Evolutionary conservation across 768 basidiomycete species (phyloP).

Genomic region (Sporobolomyces roseus): DNA sequence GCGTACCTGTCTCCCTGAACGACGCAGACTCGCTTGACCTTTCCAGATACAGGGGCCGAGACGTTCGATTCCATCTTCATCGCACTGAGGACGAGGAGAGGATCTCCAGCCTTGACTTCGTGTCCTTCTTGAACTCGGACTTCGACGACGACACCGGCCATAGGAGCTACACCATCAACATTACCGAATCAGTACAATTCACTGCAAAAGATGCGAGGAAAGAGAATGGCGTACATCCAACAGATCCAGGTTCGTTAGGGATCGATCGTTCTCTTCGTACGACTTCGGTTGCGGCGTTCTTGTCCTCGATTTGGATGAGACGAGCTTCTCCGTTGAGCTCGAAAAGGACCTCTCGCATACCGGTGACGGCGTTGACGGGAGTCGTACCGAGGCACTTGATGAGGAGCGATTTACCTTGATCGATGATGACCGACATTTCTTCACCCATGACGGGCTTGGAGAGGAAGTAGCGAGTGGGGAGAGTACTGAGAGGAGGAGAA

Average conservation of each 20-base stretch:
- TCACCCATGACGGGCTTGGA: slow-evolving; percentile 85
- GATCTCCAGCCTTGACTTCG: slow-evolving; percentile 97
- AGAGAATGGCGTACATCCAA: slow-evolving; percentile 60
- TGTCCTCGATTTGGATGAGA: slow-evolving; percentile 91
- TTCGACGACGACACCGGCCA: slow-evolving; percentile 84
- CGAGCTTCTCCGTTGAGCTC: slow-evolving; percentile 71
- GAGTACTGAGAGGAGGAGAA: slow-evolving; percentile 57
- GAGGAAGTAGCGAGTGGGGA: slow-evolving; percentile 96
- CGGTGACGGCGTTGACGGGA: slow-evolving; percentile 82
- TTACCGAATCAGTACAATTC: neutral
- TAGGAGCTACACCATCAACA: slow-evolving; percentile 16
- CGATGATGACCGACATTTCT: slow-evolving; percentile 62
- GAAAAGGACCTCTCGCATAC: slow-evolving; percentile 95
- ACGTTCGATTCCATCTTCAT: slow-evolving; percentile 93
- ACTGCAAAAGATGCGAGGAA: neutral
- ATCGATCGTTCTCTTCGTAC: slow-evolving; percentile 88
- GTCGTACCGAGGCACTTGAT: slow-evolving; percentile 93
- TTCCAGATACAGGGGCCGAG: slow-evolving; percentile 92
- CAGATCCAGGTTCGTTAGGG: slow-evolving; percentile 88
- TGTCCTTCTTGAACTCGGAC: slow-evolving; percentile 96
- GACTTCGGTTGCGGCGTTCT: slow-evolving; percentile 93
- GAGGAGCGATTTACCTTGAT: slow-evolving; percentile 93
- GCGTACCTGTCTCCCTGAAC: slow-evolving; percentile 92
- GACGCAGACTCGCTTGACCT: slow-evolving; percentile 87
- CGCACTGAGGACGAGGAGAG: slow-evolving; percentile 64